Base-by-base conservation (phyloP, 179 eudicot species). In the Nepenthes alata region DNA sequence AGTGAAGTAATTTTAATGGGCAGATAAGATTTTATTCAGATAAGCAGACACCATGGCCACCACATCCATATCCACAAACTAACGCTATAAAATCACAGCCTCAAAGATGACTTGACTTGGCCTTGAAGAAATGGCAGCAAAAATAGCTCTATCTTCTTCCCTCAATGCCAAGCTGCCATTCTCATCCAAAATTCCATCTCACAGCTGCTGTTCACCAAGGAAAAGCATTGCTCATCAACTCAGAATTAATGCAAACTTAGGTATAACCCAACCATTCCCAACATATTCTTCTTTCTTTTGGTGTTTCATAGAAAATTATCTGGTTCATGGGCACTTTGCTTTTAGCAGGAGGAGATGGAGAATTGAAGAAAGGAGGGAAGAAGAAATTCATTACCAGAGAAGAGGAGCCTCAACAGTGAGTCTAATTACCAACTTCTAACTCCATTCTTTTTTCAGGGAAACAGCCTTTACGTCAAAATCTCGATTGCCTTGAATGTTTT, bases 351-450 rank as follows among this genome's bases (percentile, higher is more conserved):
- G 90, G 83, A 62, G 89, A 82, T 49, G 85, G 82, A 12, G 89
- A 86, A 15, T 54, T 62, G 55, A 85, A 80, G 84, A 78, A 80
- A 72, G 86, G 61, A 6, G 90, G 65, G 57, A 89, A 89, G 78
- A 85, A 80, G 80, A 91, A 91, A 56, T 89, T 91, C 75, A 91
- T 91, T 49, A 91, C 98, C 58, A 84, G 71, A 73, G 98, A 91
- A 11, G 69, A 91, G 80, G 98, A 91, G 64, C 98, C 98, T 37
- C 83, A 91, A 74, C 88, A 91, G 98, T 91, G 62, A 81, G 88
- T 68, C 47, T 57, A 25, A 2, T 37, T 52, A 53, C 45, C 1
- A 10, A 34, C 52, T 47, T 60, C 14, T 57, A 12, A n/a, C 35
- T 36, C 3, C 9, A 41, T 57, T n/a, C 2, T 34, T 47, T 34